Percentiles rank a stretch among this genome's conserved stretches.
Evolutionary conservation across 305 asterid species (phyloP).

Genomic region (Solanum hybrid): DNA sequence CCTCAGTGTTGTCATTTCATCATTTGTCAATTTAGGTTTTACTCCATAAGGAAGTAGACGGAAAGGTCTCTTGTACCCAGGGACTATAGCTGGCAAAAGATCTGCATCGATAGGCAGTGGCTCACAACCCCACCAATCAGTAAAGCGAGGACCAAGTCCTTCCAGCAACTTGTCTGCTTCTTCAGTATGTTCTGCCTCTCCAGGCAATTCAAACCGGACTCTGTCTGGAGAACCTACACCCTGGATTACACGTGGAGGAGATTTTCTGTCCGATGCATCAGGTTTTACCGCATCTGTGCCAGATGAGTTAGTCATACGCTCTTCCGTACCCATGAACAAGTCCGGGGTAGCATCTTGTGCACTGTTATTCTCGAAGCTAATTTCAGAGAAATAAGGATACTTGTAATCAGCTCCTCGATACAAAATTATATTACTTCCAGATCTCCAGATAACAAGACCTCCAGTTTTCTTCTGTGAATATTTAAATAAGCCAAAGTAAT

Average conservation of each 20-base stretch:
- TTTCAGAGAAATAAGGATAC: constrained; percentile 69
- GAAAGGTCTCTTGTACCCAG: constrained; percentile 75
- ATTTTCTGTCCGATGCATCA: constrained; percentile 12
- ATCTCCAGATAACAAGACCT: constrained; percentile 95
- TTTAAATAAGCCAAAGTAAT: background rate
- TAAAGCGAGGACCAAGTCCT: constrained; percentile 93
- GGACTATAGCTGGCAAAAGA: constrained; percentile 81
- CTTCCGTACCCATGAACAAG: constrained; percentile 19
- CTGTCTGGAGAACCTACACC: constrained; percentile 83
- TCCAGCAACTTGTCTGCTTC: constrained; percentile 67
- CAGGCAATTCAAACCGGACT: constrained; percentile 88
- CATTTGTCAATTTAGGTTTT: constrained; percentile 73
- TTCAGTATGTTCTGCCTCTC: constrained; percentile 78
- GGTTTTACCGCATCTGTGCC: constrained; percentile 19
- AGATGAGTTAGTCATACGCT: constrained; percentile 17
- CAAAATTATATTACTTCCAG: constrained; percentile 76
- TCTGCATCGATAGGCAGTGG: constrained; percentile 96
- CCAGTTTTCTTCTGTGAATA: constrained; percentile 82
- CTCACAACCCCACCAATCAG: constrained; percentile 93
- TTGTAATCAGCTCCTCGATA: constrained; percentile 85
- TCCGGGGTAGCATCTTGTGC: constrained; percentile 33
- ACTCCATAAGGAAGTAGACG: constrained; percentile 94
- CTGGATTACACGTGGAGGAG: constrained; percentile 42
- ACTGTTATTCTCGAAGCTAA: constrained; percentile 17
- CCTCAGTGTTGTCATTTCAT: constrained; percentile 75